Percentiles rank a stretch among this genome's conserved stretches.
These are phyloP conservation scores for Chaetomium globosum DNA, from an alignment of 2,329 filamentous ascomycete genomes.

Conservation along the genomic window DNA sequence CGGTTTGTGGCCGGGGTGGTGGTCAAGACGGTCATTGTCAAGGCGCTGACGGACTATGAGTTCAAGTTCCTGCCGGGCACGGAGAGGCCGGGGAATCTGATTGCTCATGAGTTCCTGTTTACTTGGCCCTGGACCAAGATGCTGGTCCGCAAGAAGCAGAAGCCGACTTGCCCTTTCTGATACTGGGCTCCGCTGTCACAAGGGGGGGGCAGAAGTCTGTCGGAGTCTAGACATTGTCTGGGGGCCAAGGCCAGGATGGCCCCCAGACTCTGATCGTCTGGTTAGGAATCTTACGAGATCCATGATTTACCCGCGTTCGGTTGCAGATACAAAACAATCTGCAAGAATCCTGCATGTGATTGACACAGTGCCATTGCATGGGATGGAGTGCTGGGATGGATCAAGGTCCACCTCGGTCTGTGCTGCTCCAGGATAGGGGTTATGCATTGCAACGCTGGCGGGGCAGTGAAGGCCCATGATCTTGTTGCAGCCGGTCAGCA, in stretches of 20 bases:
- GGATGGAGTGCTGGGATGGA: not conserved
- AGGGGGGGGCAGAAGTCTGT: too few species aligned
- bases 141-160: constrained; percentile 1
- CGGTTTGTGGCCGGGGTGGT: not conserved
- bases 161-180: not conserved
- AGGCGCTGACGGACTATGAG: not conserved
- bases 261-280: too few species aligned
- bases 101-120: not conserved
- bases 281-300: too few species aligned
- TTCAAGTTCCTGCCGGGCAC: not conserved
- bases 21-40: constrained; percentile 1
- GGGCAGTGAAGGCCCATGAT: not conserved
- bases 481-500: not conserved
- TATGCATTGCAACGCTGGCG: not conserved
- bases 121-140: constrained; percentile 1
- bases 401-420: not conserved
- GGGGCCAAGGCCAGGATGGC: too few species aligned
- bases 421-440: not conserved
- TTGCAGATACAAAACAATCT: too few species aligned
- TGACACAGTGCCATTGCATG: too few species aligned
- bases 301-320: too few species aligned
- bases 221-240: too few species aligned
- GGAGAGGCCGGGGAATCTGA: not conserved
- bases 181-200: not conserved
- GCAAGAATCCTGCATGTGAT: too few species aligned